Evolutionary conservation across 2,329 filamentous ascomycete species (phyloP).

Genomic region (Paraphoma chrysanthemicola): DNA sequence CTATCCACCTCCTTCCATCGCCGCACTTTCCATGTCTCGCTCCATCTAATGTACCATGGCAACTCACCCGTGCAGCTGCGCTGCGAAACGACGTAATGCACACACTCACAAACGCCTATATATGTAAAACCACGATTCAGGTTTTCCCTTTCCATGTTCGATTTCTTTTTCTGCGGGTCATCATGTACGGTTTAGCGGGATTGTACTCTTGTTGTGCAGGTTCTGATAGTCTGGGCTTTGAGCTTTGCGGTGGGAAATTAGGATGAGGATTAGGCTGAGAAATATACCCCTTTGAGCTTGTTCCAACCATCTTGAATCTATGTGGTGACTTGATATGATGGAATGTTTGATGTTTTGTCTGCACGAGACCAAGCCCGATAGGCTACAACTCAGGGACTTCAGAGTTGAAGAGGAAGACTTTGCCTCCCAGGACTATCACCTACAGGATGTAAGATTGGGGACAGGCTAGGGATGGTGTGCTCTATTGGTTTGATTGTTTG

Average conservation of each 20-base stretch:
- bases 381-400: no score
- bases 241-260: constrained; percentile 1
- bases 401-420: no score
- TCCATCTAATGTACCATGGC: not conserved
- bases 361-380: no score
- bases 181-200: not conserved
- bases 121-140: not conserved
- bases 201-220: not conserved
- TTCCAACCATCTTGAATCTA: not conserved
- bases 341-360: no score
- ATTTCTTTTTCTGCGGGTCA: no score
- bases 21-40: not conserved
- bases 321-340: not conserved
- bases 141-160: not conserved
- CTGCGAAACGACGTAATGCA: not conserved
- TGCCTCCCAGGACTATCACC: no score
- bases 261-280: constrained; percentile 1
- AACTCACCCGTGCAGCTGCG: not conserved
- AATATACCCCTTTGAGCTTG: constrained; percentile 13
- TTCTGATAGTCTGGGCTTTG: constrained; percentile 3
- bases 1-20: not conserved
- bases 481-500: not conserved
- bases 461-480: not conserved
- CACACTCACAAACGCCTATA: not conserved
- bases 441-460: no score